Base-by-base conservation (phyloP, 331 rosid species). In the Pyracantha coccinea region DNA sequence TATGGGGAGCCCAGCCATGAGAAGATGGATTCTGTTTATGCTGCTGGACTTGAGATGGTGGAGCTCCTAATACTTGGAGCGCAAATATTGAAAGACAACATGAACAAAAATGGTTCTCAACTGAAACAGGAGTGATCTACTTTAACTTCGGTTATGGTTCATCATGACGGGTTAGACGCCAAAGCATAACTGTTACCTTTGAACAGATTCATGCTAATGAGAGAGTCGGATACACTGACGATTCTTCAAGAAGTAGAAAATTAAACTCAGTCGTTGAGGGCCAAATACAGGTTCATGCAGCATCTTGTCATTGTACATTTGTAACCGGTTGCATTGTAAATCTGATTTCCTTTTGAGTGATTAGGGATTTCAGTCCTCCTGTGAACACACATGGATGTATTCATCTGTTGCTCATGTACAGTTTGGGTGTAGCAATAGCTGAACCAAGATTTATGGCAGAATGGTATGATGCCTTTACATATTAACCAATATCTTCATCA, bases 21-120 rank as follows among this genome's bases (percentile, higher is more conserved):
- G 75, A 95, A 95, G 84, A 78, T 82, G 29, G 97, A 95, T 80
- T 63, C 83, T 52, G 90, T 95, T 57, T 81, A 91, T 70, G 93
- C 91, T 64, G 96, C 93, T 11, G 99, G 99, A 79, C 83, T 95
- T 79, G 96, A 95, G 85, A 92, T 95, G 99, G 95, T 90, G 81
- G 99, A 95, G 81, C 99, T 95, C 71, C 78, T 92, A 79, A 79
- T 89, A 69, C 86, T 89, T 81, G 89, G 87, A 9, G 96, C 96
- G 6, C 93, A 86, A 81, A 64, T 79, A 67, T 74, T 92, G 83
- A 90, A 83, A 84, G 87, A 86, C 70, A 61, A 67, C 72, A 59
- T 52, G 13, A 65, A 68, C 73, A 72, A 77, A 83, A 76, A 69
- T 35, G 82, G 79, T 67, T 81, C 78, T 15, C 67, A 71, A 83